Conservation (phyloP, 768 basidiomycete genomes). For the Phylloporus scabripes region DNA sequence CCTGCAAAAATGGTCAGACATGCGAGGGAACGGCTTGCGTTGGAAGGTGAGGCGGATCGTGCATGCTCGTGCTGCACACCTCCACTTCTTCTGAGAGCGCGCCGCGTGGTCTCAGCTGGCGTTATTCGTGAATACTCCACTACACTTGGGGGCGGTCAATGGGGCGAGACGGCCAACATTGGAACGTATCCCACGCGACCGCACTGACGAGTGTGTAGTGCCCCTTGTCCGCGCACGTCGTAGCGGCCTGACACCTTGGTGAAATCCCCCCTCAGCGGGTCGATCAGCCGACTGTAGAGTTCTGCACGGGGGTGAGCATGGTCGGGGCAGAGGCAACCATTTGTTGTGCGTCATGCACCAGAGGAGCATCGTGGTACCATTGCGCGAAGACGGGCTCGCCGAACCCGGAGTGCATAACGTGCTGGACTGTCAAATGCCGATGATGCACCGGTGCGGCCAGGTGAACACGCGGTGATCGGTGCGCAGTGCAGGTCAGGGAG, state of each 20-base stretch:
- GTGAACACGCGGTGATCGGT: no score
- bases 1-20: conserved; percentile 31
- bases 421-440: conserved; percentile 79
- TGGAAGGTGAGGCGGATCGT: conserved; percentile 49
- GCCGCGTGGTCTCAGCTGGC: conserved; percentile 27
- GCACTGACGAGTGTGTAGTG: conserved; percentile 41
- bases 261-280: conserved; percentile 68
- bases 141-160: conserved; percentile 45
- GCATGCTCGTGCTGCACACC: conserved; percentile 56
- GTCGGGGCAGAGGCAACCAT: conserved; percentile 33
- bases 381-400: conserved; percentile 51
- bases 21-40: conserved; percentile 33
- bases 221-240: conserved; percentile 67
- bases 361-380: conserved; percentile 58
- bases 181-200: conserved; percentile 55
- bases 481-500: no score
- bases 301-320: conserved; percentile 30
- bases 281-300: conserved; percentile 70
- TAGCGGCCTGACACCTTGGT: conserved; percentile 77
- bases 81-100: no score
- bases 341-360: conserved; percentile 56
- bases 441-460: conserved; percentile 64
- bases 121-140: conserved; percentile 52
- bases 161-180: not conserved
- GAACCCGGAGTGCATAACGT: conserved; percentile 74